Evolutionary conservation across 495 filamentous ascomycete species (phyloP), one percentile per base, ranked within the genome.

Genomic region (Aspergillus leporis): DNA sequence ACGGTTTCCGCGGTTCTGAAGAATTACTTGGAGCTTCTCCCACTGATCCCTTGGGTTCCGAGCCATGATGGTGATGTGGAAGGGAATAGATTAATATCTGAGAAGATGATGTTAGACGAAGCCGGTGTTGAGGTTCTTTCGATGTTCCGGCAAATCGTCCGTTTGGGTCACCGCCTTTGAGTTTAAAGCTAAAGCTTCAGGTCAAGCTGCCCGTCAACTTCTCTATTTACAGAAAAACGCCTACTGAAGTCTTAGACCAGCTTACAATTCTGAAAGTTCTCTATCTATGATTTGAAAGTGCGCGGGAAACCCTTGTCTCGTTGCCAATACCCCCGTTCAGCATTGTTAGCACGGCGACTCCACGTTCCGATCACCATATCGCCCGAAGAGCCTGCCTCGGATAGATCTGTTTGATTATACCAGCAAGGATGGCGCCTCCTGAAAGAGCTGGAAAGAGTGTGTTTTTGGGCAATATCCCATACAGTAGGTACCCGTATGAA

Each of bases 401-500:
- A 34, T 51, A 31, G 25, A 31, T 30, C n/a, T n/a, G n/a, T n/a
- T n/a, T n/a, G 19, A 19, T 51, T 54, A 59, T 16, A 49, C 58
- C 61, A n/a, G 56, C 59, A 64, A 77, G 59, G 46, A 85, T 85
- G 80, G 78, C 53, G 40, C 53, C 81, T 52, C 77, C 83, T 50
- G 82, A 85, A 73, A 78, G 73, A 66, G 73, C 73, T 54, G 82
- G 79, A 51, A 85, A 84, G 67, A 85, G 85, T 23, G 88, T 96
- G 49, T 96, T 96, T 65, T 85, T 96, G 56, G 91, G 91, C 58
- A 93, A 91, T 63, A 93, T 92, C 54, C 88, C 90, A 41, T 92
- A 90, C 62, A 77, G 75, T 78, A 70, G 54, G 71, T 70, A n/a
- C 1, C 14, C 25, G 18, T 9, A 18, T 46, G 6, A n/a, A n/a